Percentiles rank a stretch among this genome's conserved stretches.
These are phyloP conservation scores for Hanseniaspora thailandica DNA, from an alignment of 805 yeast species.

Conservation along the genomic window DNA sequence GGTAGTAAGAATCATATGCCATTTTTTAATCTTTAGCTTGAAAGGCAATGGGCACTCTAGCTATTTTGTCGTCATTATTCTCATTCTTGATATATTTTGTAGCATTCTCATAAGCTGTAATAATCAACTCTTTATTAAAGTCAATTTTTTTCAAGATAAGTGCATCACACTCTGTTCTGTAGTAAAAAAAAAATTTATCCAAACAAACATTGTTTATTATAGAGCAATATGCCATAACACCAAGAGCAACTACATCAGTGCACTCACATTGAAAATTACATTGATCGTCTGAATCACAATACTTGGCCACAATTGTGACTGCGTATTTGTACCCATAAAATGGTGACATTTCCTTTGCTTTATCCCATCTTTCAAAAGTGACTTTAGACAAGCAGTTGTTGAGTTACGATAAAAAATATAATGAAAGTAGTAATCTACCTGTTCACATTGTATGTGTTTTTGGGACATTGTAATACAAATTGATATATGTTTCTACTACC, in stretches of 20 bases:
- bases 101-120: slow-evolving; percentile 7
- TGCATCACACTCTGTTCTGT: background rate
- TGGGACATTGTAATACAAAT: background rate
- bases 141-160: background rate
- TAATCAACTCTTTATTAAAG: slow-evolving; percentile 3
- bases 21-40: background rate
- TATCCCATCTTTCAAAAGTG: background rate
- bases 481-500: no score
- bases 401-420: no score
- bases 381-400: no score
- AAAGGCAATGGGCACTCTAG: background rate
- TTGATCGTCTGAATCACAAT: slow-evolving; percentile 16
- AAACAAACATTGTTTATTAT: slow-evolving; percentile 15
- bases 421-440: no score
- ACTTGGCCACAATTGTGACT: background rate
- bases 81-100: background rate
- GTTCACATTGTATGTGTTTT: no score
- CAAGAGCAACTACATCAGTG: slow-evolving; percentile 24
- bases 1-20: background rate
- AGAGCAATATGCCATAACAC: slow-evolving; percentile 26
- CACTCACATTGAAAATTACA: slow-evolving; percentile 23
- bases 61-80: no score
- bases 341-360: background rate
- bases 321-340: slow-evolving; percentile 3
- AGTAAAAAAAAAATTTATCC: background rate